Evolutionary conservation across 2,329 filamentous ascomycete species (phyloP).

Genomic region (Colletotrichum chlorophyti): DNA sequence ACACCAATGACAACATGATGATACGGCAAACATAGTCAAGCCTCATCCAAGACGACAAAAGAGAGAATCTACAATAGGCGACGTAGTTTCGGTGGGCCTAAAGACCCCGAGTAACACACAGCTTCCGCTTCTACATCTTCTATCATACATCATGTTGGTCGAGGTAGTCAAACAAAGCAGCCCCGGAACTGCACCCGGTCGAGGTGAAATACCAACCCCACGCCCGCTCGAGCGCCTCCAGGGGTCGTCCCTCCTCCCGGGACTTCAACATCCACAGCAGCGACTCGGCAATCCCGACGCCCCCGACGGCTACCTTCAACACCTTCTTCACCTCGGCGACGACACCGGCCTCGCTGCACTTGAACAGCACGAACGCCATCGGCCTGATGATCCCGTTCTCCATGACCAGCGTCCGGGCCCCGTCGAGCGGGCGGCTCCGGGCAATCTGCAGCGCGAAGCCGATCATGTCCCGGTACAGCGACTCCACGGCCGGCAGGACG

Average conservation of each 20-base stretch:
- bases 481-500: slow-evolving; percentile 7
- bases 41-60: too few relatives aligned
- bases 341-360: slow-evolving; percentile 7
- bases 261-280: background rate
- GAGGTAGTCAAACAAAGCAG: slow-evolving; percentile 1
- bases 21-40: too few relatives aligned
- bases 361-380: slow-evolving; percentile 13
- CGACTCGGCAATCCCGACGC: background rate
- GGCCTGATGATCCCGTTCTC: slow-evolving; percentile 17
- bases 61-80: too few relatives aligned
- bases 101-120: too few relatives aligned
- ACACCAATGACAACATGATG: too few relatives aligned
- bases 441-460: background rate
- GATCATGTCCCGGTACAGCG: slow-evolving; percentile 13
- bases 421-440: background rate
- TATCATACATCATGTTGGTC: too few relatives aligned
- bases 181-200: slow-evolving; percentile 4
- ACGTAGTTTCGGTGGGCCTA: too few relatives aligned
- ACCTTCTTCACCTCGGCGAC: background rate
- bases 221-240: background rate
- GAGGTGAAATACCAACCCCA: slow-evolving; percentile 16
- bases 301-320: background rate
- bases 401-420: background rate
- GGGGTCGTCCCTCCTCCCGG: background rate
- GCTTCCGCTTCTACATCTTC: too few relatives aligned